Conservation (phyloP, 1,139 yeast species). For the Nakaseomyces kungkrabaensis region DNA sequence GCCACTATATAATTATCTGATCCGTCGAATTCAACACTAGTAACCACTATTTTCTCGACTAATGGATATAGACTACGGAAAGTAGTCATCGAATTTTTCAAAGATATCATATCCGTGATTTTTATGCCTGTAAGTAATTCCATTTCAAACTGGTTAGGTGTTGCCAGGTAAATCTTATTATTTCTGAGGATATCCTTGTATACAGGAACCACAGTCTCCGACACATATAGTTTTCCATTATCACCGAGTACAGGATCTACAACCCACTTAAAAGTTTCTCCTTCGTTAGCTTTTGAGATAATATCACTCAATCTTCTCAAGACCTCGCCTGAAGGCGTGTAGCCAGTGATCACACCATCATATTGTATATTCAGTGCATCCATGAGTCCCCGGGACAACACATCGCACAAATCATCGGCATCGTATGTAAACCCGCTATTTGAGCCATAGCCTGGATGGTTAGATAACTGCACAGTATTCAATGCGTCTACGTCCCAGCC, state of each 20-base stretch:
- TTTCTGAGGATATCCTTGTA: constrained; percentile 48
- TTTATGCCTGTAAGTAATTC: constrained; percentile 55
- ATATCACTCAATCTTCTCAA: constrained; percentile 32
- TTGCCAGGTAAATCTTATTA: constrained; percentile 52
- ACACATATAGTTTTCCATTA: constrained; percentile 73
- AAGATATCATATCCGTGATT: constrained; percentile 35
- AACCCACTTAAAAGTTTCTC: constrained; percentile 39
- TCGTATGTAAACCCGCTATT: constrained; percentile 38
- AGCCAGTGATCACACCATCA: constrained; percentile 62
- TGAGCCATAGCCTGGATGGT: constrained; percentile 72
- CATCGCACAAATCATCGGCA: constrained; percentile 34
- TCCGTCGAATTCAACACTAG: constrained; percentile 39
- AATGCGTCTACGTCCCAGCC: constrained; percentile 84
- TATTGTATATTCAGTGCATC: constrained; percentile 36
- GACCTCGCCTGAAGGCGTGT: constrained; percentile 50
- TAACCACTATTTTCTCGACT: constrained; percentile 58
- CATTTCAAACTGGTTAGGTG: constrained; percentile 89
- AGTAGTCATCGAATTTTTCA: constrained; percentile 38
- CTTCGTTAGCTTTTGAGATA: constrained; percentile 13
- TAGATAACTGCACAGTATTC: constrained; percentile 72
- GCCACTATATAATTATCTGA: constrained; percentile 39
- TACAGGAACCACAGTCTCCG: constrained; percentile 53
- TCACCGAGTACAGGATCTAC: constrained; percentile 95
- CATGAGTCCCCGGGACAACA: constrained; percentile 40
- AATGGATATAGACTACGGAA: constrained; percentile 42